Evolutionary conservation across 2,329 filamentous ascomycete genomes (phyloP).

Genomic region (Paraconiothyrium sp.): DNA sequence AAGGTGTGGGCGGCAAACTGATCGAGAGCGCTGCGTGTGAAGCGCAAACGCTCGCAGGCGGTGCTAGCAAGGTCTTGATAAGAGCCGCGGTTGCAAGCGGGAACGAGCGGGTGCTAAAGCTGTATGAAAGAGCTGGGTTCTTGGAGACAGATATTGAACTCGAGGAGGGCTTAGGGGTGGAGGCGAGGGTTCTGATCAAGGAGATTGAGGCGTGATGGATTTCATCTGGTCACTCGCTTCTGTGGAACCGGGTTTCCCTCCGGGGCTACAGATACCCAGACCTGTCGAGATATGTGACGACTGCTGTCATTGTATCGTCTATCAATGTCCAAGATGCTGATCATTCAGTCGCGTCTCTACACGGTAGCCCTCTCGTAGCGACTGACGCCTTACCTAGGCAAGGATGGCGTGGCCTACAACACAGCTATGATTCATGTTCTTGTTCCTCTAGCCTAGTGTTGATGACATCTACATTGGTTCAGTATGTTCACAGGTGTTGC

Average conservation of each 20-base stretch:
- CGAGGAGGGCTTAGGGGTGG: background rate
- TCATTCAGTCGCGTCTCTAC: too few relatives aligned
- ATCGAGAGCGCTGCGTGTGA: conserved; percentile 33
- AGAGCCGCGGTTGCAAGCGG: conserved; percentile 34
- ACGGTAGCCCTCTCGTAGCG: too few relatives aligned
- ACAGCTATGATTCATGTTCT: too few relatives aligned
- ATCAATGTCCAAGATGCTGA: too few relatives aligned
- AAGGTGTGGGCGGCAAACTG: conserved; percentile 39
- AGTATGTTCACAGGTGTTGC: background rate
- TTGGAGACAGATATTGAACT: background rate
- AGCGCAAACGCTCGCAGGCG: conserved; percentile 19
- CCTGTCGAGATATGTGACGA: too few relatives aligned
- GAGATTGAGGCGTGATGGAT: background rate
- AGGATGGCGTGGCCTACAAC: too few relatives aligned
- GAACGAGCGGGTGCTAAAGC: conserved; percentile 32
- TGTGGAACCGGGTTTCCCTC: background rate
- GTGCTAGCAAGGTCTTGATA: conserved; percentile 13
- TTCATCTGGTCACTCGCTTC: too few relatives aligned
- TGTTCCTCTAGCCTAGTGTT: too few relatives aligned
- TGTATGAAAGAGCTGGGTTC: conserved; percentile 43
- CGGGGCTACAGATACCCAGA: background rate
- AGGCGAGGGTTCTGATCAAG: background rate
- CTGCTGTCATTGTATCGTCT: too few relatives aligned
- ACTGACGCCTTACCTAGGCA: too few relatives aligned
- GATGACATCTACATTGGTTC: too few relatives aligned